Evolutionary conservation across 495 filamentous ascomycete species (phyloP).

Genomic region (Penicillium paradoxum): DNA sequence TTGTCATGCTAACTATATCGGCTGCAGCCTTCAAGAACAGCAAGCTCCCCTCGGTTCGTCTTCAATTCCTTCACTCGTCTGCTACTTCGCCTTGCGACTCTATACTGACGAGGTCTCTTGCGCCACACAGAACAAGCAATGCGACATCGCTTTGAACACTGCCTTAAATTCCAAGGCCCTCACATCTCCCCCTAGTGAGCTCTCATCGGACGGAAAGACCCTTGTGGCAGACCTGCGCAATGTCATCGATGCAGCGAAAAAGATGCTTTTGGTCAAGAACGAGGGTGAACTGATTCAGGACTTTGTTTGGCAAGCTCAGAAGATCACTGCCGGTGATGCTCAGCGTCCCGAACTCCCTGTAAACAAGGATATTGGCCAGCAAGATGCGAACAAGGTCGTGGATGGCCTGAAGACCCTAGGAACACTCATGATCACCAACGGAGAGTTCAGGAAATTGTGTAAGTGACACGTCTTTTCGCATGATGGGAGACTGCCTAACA

Average conservation of each 20-base stretch:
- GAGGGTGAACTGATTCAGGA: conserved; percentile 91
- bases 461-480: conserved; percentile 32
- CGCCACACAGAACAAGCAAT: conserved; percentile 73
- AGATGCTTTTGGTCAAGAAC: conserved; percentile 89
- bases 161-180: conserved; percentile 65
- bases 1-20: conserved; percentile 15
- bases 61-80: background rate
- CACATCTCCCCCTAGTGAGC: conserved; percentile 64
- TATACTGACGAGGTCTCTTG: conserved; percentile 3
- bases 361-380: conserved; percentile 66
- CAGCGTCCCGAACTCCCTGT: conserved; percentile 59
- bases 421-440: conserved; percentile 87
- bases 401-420: conserved; percentile 88
- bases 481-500: conserved; percentile 20
- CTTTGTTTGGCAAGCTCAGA: conserved; percentile 89
- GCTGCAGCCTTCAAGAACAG: conserved; percentile 73
- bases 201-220: conserved; percentile 73
- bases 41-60: conserved; percentile 84
- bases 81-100: background rate
- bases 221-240: conserved; percentile 73
- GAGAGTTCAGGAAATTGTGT: conserved; percentile 93
- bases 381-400: conserved; percentile 74
- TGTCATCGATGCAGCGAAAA: conserved; percentile 84
- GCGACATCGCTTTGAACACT: conserved; percentile 88
- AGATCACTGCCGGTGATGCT: conserved; percentile 57